A percentile compares a stretch with the other conserved stretches of the same genome.
Evolutionary conservation across 129 eudicot species (phyloP).

Genomic region (Solidago caesia): DNA sequence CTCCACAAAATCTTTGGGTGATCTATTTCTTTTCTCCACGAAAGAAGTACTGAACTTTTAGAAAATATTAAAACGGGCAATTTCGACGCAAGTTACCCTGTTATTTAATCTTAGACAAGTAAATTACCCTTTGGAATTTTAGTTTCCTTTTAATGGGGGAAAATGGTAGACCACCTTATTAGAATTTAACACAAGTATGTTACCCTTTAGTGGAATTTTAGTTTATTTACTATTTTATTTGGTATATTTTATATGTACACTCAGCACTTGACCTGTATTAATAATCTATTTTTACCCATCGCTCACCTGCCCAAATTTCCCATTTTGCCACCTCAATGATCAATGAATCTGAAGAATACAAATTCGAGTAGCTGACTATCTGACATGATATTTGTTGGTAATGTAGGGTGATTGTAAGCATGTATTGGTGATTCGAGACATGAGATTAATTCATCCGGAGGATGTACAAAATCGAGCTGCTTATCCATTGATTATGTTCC

Average conservation of each 20-base stretch:
- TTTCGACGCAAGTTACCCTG: too few relatives aligned
- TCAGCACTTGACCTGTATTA: not conserved
- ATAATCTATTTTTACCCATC: not conserved
- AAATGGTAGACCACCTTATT: not conserved
- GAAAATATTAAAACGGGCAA: too few relatives aligned
- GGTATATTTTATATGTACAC: not conserved
- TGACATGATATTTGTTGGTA: slow-evolving; percentile 22
- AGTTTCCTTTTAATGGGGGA: not conserved
- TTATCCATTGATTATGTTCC: slow-evolving; percentile 61
- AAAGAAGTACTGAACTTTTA: too few relatives aligned
- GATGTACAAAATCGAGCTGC: slow-evolving; percentile 74
- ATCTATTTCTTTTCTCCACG: too few relatives aligned
- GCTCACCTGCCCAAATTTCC: not conserved
- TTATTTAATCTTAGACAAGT: too few relatives aligned
- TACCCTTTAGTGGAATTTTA: not conserved
- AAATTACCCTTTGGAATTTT: too few relatives aligned
- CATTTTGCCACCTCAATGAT: not conserved
- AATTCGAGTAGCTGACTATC: not conserved
- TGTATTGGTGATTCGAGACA: slow-evolving; percentile 68
- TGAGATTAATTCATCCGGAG: slow-evolving; percentile 77
- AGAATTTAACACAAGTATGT: not conserved
- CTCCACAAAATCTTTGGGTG: too few relatives aligned
- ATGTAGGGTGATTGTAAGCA: slow-evolving; percentile 80
- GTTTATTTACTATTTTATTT: not conserved
- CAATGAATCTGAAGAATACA: not conserved